phyloP scores from a whole-genome alignment of 2,329 filamentous ascomycete species.

The Talaromyces sp. region DNA sequence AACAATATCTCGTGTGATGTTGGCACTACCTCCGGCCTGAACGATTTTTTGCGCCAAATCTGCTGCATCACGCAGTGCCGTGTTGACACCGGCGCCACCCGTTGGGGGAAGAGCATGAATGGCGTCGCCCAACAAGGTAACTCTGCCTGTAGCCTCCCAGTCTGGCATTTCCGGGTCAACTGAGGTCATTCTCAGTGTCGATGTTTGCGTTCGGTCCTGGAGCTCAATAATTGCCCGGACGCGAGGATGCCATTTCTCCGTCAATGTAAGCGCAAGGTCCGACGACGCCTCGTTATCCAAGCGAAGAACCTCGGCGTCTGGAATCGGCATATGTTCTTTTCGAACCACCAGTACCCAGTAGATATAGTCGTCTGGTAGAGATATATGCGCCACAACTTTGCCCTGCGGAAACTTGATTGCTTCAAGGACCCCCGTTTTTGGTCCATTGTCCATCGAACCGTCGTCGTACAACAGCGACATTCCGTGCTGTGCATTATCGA shows the following conservation, averaged over 20 bases:
- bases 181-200: conserved; percentile 29
- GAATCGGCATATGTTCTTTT: conserved; percentile 7
- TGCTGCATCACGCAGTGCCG: conserved; percentile 38
- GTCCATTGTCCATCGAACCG: conserved; percentile 5
- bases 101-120: conserved; percentile 44
- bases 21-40: conserved; percentile 5
- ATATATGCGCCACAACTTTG: conserved; percentile 6
- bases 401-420: conserved; percentile 16
- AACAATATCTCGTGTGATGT: conserved; percentile 4
- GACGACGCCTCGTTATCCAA: conserved; percentile 12
- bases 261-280: conserved; percentile 16
- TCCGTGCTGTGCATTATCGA: conserved; percentile 10
- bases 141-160: conserved; percentile 25
- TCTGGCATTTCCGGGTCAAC: conserved; percentile 24
- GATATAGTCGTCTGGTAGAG: conserved; percentile 19
- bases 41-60: conserved; percentile 26
- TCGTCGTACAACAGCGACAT: conserved; percentile 14
- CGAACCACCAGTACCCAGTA: conserved; percentile 19
- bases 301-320: conserved; percentile 12
- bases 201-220: conserved; percentile 24
- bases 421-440: conserved; percentile 16
- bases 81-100: conserved; percentile 43
- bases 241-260: conserved; percentile 19
- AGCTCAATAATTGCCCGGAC: conserved; percentile 21
- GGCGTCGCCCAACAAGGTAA: conserved; percentile 43